phyloP scores from a whole-genome alignment of 495 filamentous ascomycete genomes.

The Articulospora tetracladia region DNA sequence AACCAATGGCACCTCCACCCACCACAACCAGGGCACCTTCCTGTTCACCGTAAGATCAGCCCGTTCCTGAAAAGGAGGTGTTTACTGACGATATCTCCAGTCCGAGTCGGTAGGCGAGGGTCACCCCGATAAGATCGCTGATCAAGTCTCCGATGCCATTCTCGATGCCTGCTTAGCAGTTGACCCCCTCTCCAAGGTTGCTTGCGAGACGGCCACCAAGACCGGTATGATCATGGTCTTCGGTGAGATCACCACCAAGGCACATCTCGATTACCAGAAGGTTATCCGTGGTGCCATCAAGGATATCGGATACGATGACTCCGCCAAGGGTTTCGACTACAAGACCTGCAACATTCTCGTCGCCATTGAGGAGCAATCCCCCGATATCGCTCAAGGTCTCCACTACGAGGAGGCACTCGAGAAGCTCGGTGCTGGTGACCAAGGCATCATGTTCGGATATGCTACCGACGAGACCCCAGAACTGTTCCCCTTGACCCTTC shows the following conservation, averaged over 20 bases:
- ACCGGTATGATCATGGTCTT: slow-evolving; percentile 99
- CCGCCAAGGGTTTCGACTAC: slow-evolving; percentile 98
- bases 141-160: slow-evolving; percentile 97
- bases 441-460: slow-evolving; percentile 99
- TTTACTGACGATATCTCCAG: slow-evolving; percentile 27
- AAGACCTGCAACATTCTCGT: slow-evolving; percentile 99
- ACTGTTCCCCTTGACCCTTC: slow-evolving; percentile 87
- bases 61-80: neutral
- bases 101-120: slow-evolving; percentile 98
- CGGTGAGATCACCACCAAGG: slow-evolving; percentile 98
- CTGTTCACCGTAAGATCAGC: slow-evolving; percentile 74
- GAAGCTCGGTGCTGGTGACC: slow-evolving; percentile 97
- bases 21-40: slow-evolving; percentile 70
- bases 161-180: slow-evolving; percentile 94
- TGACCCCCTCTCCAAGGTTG: slow-evolving; percentile 97
- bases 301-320: slow-evolving; percentile 97
- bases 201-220: slow-evolving; percentile 99
- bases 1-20: slow-evolving; percentile 23
- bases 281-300: slow-evolving; percentile 93
- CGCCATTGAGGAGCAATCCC: slow-evolving; percentile 98
- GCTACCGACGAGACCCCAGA: slow-evolving; percentile 99
- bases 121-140: slow-evolving; percentile 97
- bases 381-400: slow-evolving; percentile 97
- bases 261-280: slow-evolving; percentile 94
- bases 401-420: slow-evolving; percentile 95